A percentile compares a stretch with the other conserved stretches of the same genome.
These are phyloP conservation scores for Suillus fuscotomentosus DNA, from an alignment of 768 basidiomycete species.

Conservation along the genomic window DNA sequence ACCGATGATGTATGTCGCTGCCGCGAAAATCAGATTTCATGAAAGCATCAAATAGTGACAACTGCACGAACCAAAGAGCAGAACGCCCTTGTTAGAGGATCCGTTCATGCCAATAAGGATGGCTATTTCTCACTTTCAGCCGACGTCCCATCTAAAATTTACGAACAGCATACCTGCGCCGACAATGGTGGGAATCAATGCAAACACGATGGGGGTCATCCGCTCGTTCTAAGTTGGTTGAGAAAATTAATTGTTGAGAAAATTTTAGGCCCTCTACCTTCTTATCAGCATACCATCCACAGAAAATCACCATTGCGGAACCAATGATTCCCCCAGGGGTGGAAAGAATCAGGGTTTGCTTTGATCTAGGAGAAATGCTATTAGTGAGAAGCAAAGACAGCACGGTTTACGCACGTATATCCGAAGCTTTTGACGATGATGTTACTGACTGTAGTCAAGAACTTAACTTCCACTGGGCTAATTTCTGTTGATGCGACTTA, in stretches of 20 bases:
- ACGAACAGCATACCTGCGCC: conserved; percentile 42
- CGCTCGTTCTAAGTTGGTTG: conserved; percentile 44
- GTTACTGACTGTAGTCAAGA: conserved; percentile 47
- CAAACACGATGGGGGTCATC: conserved; percentile 60
- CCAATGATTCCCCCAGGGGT: conserved; percentile 56
- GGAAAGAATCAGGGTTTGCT: conserved; percentile 57
- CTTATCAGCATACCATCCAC: conserved; percentile 66
- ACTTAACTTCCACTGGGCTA: not conserved
- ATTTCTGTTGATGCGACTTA: conserved; percentile 28
- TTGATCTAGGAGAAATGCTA: conserved; percentile 39
- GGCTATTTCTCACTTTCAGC: conserved; percentile 24
- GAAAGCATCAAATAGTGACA: not conserved
- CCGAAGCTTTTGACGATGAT: conserved; percentile 62
- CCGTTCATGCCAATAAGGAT: conserved; percentile 55
- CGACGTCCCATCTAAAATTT: not conserved
- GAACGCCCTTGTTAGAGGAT: conserved; percentile 45
- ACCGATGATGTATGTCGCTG: conserved; percentile 49
- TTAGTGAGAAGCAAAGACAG: not conserved
- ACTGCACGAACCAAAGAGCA: conserved; percentile 50
- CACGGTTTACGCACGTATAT: conserved; percentile 46
- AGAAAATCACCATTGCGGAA: conserved; percentile 45
- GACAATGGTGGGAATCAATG: conserved; percentile 56
- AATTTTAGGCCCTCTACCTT: conserved; percentile 36
- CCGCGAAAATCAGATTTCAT: not conserved
- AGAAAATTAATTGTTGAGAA: not conserved